These are phyloP conservation scores for Porphyrellus cyaneotinctus DNA, from an alignment of 768 basidiomycete genomes.

Conservation along the genomic window DNA sequence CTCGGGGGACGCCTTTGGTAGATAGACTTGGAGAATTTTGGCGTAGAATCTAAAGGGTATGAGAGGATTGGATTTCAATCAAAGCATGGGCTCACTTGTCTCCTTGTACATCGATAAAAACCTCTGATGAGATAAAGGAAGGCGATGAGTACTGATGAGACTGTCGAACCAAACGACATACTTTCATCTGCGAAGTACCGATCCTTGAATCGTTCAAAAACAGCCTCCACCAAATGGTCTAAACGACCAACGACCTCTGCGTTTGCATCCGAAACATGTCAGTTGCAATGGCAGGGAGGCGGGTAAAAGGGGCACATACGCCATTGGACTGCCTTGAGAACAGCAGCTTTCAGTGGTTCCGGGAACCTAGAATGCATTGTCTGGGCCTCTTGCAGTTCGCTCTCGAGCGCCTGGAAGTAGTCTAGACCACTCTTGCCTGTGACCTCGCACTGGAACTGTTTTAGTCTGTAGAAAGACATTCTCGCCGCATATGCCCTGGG, in stretches of 20 bases:
- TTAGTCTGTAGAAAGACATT: conserved; percentile 91
- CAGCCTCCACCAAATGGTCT: conserved; percentile 91
- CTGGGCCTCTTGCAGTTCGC: conserved; percentile 84
- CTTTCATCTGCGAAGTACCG: conserved; percentile 90
- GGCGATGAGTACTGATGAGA: conserved; percentile 14
- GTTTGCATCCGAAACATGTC: conserved; percentile 15
- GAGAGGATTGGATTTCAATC: conserved; percentile 12
- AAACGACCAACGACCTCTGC: conserved; percentile 95
- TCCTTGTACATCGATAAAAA: conserved; percentile 82
- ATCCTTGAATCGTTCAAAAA: conserved; percentile 95
- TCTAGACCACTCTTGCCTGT: conserved; percentile 91
- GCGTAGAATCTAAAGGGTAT: conserved; percentile 65
- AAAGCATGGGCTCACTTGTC: conserved; percentile 60
- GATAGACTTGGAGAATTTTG: conserved; percentile 72
- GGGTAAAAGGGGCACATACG: conserved; percentile 57
- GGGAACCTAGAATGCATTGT: conserved; percentile 91
- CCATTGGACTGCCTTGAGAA: conserved; percentile 93
- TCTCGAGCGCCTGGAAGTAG: conserved; percentile 92
- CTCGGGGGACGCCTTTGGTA: conserved; percentile 52
- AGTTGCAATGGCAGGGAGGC: conserved; percentile 11
- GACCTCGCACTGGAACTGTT: conserved; percentile 96
- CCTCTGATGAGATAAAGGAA: conserved; percentile 45
- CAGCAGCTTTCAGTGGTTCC: conserved; percentile 84
- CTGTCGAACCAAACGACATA: conserved; percentile 40
- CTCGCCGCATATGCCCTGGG: conserved; percentile 77